Evolutionary conservation across 129 eudicot species (phyloP), one percentile per base, ranked within the genome.

Genomic region (Glebionis coronaria): DNA sequence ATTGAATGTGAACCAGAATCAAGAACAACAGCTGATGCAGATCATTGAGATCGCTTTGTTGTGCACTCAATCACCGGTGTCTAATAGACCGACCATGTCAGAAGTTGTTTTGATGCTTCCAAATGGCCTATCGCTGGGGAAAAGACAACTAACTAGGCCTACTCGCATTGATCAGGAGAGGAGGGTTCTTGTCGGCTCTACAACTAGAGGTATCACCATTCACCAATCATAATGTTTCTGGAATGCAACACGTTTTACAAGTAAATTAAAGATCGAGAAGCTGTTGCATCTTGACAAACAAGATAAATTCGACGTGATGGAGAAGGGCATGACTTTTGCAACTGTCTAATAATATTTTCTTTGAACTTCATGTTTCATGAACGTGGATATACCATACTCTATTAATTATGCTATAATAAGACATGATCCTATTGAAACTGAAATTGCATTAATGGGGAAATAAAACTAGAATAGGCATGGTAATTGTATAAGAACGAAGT

Each of bases 61-160:
- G 21, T 78, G 86, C 80, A 84, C 86, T 19, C 90, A 81, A 68
- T 71, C 90, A 55, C 83, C 73, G 4, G 56, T 73, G 23, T 62
- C 83, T 58, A 35, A 61, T 16, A 71, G 90, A 60, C 90, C 90
- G 12, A 74, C 72, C 15, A 84, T 80, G 90, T 68, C 86, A 9
- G 84, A 84, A 64, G 71, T 84, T 16, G 65, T 81, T 54, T 64
- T 78, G 25, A 77, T 81, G 86, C 65, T 84, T 27, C 46, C 60
- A 47, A 78, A 63, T 53, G 82, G 77, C 11, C 63, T 46, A 16
- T 14, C 71, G 4, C 4, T 55, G 25, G 86, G 66, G 10, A 51
- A 45, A 1, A 59, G 49, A 35, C 44, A 49, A n/a, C 70, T 69
- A 2, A 65, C n/a, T 3, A 74, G 77, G 65, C 72, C 80, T 46